phyloP scores from a whole-genome alignment of 2,329 filamentous ascomycete species.

The Aspergillus intermedius region DNA sequence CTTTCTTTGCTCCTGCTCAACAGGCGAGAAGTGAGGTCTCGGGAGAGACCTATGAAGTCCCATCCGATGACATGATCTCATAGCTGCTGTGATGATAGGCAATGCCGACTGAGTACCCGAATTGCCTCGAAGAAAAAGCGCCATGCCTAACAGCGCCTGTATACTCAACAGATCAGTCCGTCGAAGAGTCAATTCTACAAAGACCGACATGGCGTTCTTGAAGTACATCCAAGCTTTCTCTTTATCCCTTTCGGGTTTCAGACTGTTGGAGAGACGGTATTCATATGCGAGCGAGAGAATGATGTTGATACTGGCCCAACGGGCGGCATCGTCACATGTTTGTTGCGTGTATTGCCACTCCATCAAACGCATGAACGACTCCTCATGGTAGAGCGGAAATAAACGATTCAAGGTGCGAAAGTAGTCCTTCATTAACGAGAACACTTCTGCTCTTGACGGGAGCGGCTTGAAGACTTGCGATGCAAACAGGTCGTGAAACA shows the following conservation, averaged over 20 bases:
- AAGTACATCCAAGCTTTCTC: constrained; percentile 87
- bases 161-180: constrained; percentile 91
- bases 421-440: constrained; percentile 80
- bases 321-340: constrained; percentile 86
- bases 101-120: constrained; percentile 89
- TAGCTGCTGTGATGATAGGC: constrained; percentile 79
- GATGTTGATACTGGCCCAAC: constrained; percentile 94
- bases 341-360: constrained; percentile 87
- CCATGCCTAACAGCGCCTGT: constrained; percentile 85
- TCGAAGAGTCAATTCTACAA: constrained; percentile 82
- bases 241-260: constrained; percentile 80
- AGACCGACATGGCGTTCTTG: constrained; percentile 90
- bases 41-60: constrained; percentile 84
- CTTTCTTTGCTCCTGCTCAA: constrained; percentile 82
- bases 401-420: constrained; percentile 98
- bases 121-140: constrained; percentile 86
- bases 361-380: constrained; percentile 92
- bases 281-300: constrained; percentile 82
- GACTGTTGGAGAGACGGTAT: constrained; percentile 82
- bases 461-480: constrained; percentile 73
- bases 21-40: constrained; percentile 78
- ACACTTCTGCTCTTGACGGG: constrained; percentile 74
- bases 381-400: constrained; percentile 91
- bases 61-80: constrained; percentile 82
- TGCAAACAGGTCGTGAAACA: constrained; percentile 84